Evolutionary conservation across 225 moss, liverwort and hornwort genomes (phyloP), one percentile per base, ranked within the genome.

Genomic region (Polytrichum commune): DNA sequence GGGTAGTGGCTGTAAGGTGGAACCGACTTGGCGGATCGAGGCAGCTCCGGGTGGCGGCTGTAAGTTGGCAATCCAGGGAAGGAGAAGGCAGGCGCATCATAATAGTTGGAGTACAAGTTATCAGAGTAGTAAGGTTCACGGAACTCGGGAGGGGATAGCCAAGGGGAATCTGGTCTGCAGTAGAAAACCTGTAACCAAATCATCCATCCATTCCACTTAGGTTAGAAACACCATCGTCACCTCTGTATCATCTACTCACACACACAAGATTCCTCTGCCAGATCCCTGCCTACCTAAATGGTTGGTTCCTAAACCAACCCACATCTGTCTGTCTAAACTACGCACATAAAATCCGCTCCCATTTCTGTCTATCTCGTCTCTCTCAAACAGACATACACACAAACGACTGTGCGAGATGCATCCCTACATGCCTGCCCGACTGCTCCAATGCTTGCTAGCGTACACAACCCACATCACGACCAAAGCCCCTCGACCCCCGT

Each of bases 1-100:
- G 57, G 26, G 29, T 79, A 82, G 33, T 69, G 79, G 29, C 85
- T 73, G 64, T 66, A 86, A 7, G 77, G 72, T 5, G 86, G 77
- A 28, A 82, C 77, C 19, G 86, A 66, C 29, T 82, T 86, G 1
- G 64, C 25, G 35, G 77, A 58, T 26, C 86, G 82, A 7, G 79
- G 76, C 26, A 77, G 54, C 55, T 79, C 63, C 5, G 72, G 54
- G 55, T 72, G 29, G 5, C 63, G 70, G 23, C 57, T 71, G 9
- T 75, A 83, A 27, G 19, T 67, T 0, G 75, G 13, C 18, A 72
- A 80, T 0, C 77, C 74, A 27, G 35, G 66, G 2, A 73, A 19
- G 30, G 67, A n/a, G 73, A 64, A 86, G 38, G 77, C 64, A 60
- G 55, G 74, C 35, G 63, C 1, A 3, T 82, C 75, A 35, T 64